phyloP scores from a whole-genome alignment of 2,329 filamentous ascomycete genomes.

The Alternaria metachromatica region DNA sequence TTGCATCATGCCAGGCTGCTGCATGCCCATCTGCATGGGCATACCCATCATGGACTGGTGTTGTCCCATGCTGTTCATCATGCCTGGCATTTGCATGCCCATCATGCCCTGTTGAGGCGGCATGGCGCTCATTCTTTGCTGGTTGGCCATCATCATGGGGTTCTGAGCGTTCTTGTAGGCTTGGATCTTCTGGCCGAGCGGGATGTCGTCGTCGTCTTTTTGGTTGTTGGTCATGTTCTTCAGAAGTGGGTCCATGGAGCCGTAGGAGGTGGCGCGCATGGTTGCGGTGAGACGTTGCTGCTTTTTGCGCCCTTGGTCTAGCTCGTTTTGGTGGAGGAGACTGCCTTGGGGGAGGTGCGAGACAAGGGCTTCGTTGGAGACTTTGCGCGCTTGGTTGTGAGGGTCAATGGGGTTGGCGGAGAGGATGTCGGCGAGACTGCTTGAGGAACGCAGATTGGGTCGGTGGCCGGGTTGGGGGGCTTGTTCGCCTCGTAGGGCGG shows the following conservation, averaged over 20 bases:
- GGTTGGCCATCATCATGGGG: slow-evolving; percentile 21
- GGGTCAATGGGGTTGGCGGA: slow-evolving; percentile 58
- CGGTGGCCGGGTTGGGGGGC: slow-evolving; percentile 30
- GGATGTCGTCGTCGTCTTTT: slow-evolving; percentile 36
- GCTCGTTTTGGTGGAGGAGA: slow-evolving; percentile 49
- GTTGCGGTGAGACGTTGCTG: slow-evolving; percentile 44
- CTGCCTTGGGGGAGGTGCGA: slow-evolving; percentile 48
- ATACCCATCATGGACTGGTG: slow-evolving; percentile 14
- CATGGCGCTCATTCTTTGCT: slow-evolving; percentile 20
- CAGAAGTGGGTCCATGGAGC: slow-evolving; percentile 37
- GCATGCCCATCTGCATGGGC: slow-evolving; percentile 5
- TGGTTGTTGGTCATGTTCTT: slow-evolving; percentile 30
- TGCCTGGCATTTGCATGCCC: slow-evolving; percentile 26
- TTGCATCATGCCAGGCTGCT: slow-evolving; percentile 9
- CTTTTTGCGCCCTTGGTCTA: slow-evolving; percentile 47
- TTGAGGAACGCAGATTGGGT: slow-evolving; percentile 50
- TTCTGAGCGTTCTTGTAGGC: slow-evolving; percentile 46
- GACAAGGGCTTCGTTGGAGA: slow-evolving; percentile 44
- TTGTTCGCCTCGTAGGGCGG: slow-evolving; percentile 57
- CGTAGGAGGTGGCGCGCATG: slow-evolving; percentile 40
- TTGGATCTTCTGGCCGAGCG: slow-evolving; percentile 44
- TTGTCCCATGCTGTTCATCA: slow-evolving; percentile 20
- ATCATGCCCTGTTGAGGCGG: slow-evolving; percentile 21
- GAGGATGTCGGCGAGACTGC: slow-evolving; percentile 69
- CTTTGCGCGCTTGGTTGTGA: slow-evolving; percentile 43